Evolutionary conservation across 257 asterid genomes (phyloP).

Genomic region (Gardenia jasminoides): DNA sequence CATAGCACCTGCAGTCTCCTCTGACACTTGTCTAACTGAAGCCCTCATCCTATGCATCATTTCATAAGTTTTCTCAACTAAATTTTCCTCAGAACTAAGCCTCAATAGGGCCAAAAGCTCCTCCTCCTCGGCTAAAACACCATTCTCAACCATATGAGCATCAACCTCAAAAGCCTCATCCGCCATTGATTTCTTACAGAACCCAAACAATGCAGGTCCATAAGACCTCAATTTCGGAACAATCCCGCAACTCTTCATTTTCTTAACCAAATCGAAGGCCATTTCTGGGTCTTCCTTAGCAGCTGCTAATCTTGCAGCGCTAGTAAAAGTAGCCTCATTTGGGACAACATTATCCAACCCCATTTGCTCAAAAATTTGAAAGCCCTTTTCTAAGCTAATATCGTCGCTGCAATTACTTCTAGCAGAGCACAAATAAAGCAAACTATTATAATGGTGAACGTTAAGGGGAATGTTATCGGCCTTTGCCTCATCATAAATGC

Average conservation of each 20-base stretch:
- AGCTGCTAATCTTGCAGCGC: slow-evolving; percentile 86
- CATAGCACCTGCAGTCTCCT: slow-evolving; percentile 61
- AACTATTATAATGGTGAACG: slow-evolving; percentile 65
- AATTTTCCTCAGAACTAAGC: slow-evolving; percentile 55
- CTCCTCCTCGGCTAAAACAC: slow-evolving; percentile 69
- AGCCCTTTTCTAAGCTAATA: slow-evolving; percentile 60
- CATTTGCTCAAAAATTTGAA: slow-evolving; percentile 78
- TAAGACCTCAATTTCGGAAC: slow-evolving; percentile 83
- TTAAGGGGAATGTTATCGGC: slow-evolving; percentile 42
- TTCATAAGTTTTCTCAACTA: slow-evolving; percentile 76
- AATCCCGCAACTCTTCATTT: slow-evolving; percentile 65
- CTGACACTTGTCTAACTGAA: slow-evolving; percentile 80
- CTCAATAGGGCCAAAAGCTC: slow-evolving; percentile 77
- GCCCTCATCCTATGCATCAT: slow-evolving; percentile 84
- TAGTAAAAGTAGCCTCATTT: slow-evolving; percentile 88
- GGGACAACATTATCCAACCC: slow-evolving; percentile 57
- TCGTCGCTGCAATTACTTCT: slow-evolving; percentile 25
- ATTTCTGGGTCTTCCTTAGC: slow-evolving; percentile 72
- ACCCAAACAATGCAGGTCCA: slow-evolving; percentile 84
- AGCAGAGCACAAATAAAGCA: slow-evolving; percentile 72
- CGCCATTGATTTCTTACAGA: slow-evolving; percentile 62
- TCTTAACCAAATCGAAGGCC: slow-evolving; percentile 78
- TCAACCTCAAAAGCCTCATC: slow-evolving; percentile 84
- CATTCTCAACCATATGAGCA: slow-evolving; percentile 70
- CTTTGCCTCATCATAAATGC: slow-evolving; percentile 77